Evolutionary conservation across 2,329 filamentous ascomycete genomes (phyloP), one percentile per base, ranked within the genome.

Genomic region (Ampelomyces quisqualis): DNA sequence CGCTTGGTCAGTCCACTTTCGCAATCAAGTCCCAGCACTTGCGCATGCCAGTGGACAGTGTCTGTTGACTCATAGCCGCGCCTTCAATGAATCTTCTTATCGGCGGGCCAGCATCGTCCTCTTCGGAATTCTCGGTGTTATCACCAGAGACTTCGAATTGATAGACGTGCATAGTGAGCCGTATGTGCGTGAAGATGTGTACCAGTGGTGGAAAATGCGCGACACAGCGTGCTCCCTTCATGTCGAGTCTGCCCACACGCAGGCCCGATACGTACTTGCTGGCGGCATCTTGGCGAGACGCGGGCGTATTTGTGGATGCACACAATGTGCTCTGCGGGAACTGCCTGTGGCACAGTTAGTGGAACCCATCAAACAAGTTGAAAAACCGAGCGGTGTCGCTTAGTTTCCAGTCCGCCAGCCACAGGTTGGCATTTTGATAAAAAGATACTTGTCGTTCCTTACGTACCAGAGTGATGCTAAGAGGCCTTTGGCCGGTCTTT

Each of bases 31-130:
- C 49, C 65, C 65, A 68, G 45, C 65, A 68, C 30, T 53, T 57
- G 20, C 59, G 59, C 65, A 69, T 69, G 15, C 65, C 65, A 2
- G 64, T 68, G 15, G 64, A 66, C 18, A 69, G 46, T 19, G 64
- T 68, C 39, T 63, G 58, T 4, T 45, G 22, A n/a, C 58, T 57
- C 57, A 69, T 60, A 11, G 49, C 31, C 19, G 51, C 51, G 44
- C 49, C 52, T 24, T 47, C 45, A 6, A 66, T 58, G 65, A 64
- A 69, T 51, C 59, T 67, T 18, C 58, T 50, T 10, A 44, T 40
- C n/a, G 53, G 50, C 29, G 44, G 38, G 21, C 49, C 55, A 17
- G 35, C 36, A 39, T 47, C 48, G 27, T 20, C 18, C n/a, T 47
- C 43, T 4, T 47, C 36, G 8, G 47, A 7, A 26, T 47, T 38